Base-by-base conservation (phyloP, 306 rosid species). In the Ammopiptanthus mongolicus region DNA sequence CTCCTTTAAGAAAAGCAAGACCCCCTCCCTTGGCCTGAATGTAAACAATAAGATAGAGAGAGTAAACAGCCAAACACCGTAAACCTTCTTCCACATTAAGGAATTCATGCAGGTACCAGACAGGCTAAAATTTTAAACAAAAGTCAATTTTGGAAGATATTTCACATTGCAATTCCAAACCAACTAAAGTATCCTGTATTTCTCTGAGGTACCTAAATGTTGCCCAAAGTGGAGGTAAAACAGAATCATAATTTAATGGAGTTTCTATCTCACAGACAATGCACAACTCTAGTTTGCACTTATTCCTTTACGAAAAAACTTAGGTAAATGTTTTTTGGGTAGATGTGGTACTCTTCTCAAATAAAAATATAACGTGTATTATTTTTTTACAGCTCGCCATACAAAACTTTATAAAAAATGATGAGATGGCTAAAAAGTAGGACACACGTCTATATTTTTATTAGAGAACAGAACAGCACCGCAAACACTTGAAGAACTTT, bases 21-120 rank as follows among this genome's bases (percentile, higher is more conserved):
- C 90, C 86, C 44, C 99, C 99, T 77, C 97, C 99, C 73, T 78
- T 82, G 62, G 97, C 96, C 99, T 95, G 83, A 28, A 69, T 70
- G 46, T 21, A 65, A 34, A 73, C 12, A 7, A 9, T 13, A 67
- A 51, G 57, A 48, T 11, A 39, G 46, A 63, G 36, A 63, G 36
- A 17, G 18, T 21, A 21, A 36, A 64, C 58, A 65, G 22, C 46
- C n/a, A 57, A 52, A 56, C 44, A 39, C 61, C 19, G 59, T 21
- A 46, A 63, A 65, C 44, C 34, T 21, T 58, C 58, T 21, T 62
- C 21, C 64, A 55, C 47, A 25, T 8, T 0, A 19, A 31, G 5
- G 53, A 61, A 60, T n/a, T 75, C 34, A 14, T 6, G 21, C 61
- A 8, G 19, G 36, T 28, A 74, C 58, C 55, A 34, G 41, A 44